Evolutionary conservation across 768 basidiomycete species (phyloP), one percentile per base, ranked within the genome.

Genomic region (Termitomyces sp.): DNA sequence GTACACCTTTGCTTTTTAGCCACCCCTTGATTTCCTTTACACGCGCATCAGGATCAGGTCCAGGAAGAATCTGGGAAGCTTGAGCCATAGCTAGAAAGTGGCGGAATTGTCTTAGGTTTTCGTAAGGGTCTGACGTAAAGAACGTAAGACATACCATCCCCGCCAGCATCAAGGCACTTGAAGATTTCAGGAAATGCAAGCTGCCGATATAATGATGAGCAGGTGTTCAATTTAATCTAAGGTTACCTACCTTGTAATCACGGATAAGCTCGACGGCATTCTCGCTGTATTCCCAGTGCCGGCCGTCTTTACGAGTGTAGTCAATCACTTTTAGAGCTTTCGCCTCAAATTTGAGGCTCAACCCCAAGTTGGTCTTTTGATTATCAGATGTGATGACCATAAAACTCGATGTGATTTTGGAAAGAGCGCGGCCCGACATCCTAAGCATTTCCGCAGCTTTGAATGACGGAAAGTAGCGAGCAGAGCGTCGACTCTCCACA

Each of bases 261-360:
- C 75, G 76, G 55, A 98, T 82, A 18, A 98, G 79, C 26, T 87
- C 77, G 40, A 95, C 73, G 0, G 96, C 88, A 67, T 87, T 91
- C 58, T 93, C 83, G 64, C 93, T 96, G 66, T 89, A 98, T 67
- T 99, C 95, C 97, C 96, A 99, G 35, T 84, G 79, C 8, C 86
- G 75, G 9, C 87, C 88, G 30, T 87, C 84, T 72, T 96, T 95
- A 60, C 84, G 80, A 7, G 94, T 88, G 71, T 97, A 98, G 60
- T 92, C 90, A 46, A 97, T 79, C 1, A 99, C 97, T 72, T 98
- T 99, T 65, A 94, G 70, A 10, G 86, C 82, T 72, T 97, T 98
- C 13, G 85, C 90, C 67, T 99, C 97, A 61, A 97, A 99, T 70
- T 99, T 99, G 63, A 99, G 81, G 68, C 91, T 92, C 43, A 99